phyloP scores from a whole-genome alignment of 108 stramenopile species.

The Fragilariopsis cylindrus region DNA sequence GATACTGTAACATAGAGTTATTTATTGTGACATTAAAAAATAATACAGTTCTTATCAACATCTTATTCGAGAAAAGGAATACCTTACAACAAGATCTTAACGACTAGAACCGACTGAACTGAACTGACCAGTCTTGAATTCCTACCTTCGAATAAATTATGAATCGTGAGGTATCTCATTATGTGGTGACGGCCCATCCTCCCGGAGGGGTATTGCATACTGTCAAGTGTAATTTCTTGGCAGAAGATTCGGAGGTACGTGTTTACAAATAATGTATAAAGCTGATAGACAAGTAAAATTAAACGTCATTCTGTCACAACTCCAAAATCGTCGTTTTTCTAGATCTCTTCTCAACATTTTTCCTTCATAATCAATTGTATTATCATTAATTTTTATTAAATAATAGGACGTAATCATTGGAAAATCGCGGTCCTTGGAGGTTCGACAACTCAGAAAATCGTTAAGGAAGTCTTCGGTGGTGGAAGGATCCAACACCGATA shows the following conservation, averaged over 20 bases:
- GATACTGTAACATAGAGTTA: too few species aligned
- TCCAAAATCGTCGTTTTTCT: neutral
- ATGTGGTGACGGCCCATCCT: conserved; percentile 78
- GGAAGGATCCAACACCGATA: conserved; percentile 8
- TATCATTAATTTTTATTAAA: conserved; percentile 5
- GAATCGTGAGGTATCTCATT: conserved; percentile 60
- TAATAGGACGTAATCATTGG: conserved; percentile 60
- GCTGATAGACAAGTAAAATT: neutral
- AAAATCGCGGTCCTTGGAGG: conserved; percentile 64
- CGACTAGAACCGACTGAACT: too few species aligned
- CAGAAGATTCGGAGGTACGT: conserved; percentile 44
- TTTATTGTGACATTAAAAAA: too few species aligned
- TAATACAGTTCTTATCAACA: too few species aligned
- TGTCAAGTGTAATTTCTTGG: conserved; percentile 61
- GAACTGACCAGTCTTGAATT: neutral
- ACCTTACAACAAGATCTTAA: too few species aligned
- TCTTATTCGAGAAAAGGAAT: too few species aligned
- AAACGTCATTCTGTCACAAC: neutral
- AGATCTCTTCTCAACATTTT: neutral
- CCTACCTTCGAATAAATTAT: neutral
- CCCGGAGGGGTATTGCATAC: conserved; percentile 59
- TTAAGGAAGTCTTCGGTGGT: neutral
- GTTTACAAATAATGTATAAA: neutral
- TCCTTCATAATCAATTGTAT: neutral
- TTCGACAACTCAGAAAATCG: conserved; percentile 37